phyloP scores from a whole-genome alignment of 78 protist species.

The Chrysochromulina parva region DNA sequence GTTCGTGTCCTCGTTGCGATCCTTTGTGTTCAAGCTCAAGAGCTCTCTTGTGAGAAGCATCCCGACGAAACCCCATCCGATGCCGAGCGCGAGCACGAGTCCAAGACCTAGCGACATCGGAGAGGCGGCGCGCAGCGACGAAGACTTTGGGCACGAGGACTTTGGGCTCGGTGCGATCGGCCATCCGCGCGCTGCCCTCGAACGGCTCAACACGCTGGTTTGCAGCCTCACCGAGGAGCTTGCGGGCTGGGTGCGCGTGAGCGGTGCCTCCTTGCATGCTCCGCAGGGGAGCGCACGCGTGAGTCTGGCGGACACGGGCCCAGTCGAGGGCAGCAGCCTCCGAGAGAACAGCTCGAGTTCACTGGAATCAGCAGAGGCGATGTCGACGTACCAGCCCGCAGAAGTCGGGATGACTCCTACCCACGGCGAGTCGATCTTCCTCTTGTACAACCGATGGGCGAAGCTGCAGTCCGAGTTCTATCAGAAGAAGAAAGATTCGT shows the following conservation, averaged over 20 bases:
- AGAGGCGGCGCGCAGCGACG: no score
- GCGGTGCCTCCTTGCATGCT: background rate
- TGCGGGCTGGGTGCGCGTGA: background rate
- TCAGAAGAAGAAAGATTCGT: background rate
- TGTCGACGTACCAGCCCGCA: background rate
- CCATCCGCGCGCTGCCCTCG: no score
- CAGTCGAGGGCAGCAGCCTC: background rate
- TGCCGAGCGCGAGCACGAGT: no score
- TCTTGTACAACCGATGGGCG: conserved; percentile 52
- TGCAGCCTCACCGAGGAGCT: no score
- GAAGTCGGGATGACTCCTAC: background rate
- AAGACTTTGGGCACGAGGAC: no score
- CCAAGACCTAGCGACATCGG: no score
- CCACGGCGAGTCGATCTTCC: conserved; percentile 35
- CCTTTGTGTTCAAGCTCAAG: no score
- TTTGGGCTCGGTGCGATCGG: no score
- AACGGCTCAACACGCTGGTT: no score
- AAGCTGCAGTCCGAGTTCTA: conserved; percentile 45
- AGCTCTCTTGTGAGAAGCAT: no score
- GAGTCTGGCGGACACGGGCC: background rate
- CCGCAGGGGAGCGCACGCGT: background rate
- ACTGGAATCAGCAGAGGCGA: background rate
- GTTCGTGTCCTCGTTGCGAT: no score
- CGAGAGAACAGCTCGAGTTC: background rate
- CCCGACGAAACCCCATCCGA: no score